These are phyloP conservation scores for Wickerhamomyces canadensis DNA, from an alignment of 805 yeast genomes.

Conservation along the genomic window DNA sequence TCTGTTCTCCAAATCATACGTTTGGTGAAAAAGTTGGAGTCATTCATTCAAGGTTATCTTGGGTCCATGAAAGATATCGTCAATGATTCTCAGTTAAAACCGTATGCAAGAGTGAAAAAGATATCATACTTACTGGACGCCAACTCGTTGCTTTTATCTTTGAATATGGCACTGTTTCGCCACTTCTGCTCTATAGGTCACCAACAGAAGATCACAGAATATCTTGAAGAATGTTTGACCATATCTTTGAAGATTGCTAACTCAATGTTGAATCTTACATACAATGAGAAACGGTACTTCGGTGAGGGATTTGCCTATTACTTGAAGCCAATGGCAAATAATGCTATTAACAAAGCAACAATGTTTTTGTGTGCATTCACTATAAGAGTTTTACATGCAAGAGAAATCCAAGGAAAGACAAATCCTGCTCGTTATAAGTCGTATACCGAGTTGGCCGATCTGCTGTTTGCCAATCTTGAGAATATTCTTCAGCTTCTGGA, in stretches of 20 bases:
- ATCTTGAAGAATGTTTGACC: slow-evolving; percentile 27
- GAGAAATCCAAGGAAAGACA: slow-evolving; percentile 2
- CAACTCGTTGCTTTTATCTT: slow-evolving; percentile 26
- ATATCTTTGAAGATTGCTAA: slow-evolving; percentile 29
- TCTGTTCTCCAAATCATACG: slow-evolving; percentile 30
- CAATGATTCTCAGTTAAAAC: slow-evolving; percentile 6
- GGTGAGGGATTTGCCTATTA: slow-evolving; percentile 37
- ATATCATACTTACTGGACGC: slow-evolving; percentile 22
- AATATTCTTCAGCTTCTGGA: slow-evolving; percentile 12
- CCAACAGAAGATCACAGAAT: slow-evolving; percentile 28
- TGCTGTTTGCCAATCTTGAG: slow-evolving; percentile 6
- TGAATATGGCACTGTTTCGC: slow-evolving; percentile 33
- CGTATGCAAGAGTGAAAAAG: slow-evolving; percentile 19
- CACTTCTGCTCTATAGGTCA: slow-evolving; percentile 32
- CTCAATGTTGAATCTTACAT: slow-evolving; percentile 27
- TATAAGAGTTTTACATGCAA: slow-evolving; percentile 17
- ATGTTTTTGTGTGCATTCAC: slow-evolving; percentile 7
- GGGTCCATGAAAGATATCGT: slow-evolving; percentile 21
- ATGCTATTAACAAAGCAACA: slow-evolving; percentile 10
- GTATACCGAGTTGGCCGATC: slow-evolving; percentile 9
- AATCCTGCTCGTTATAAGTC: slow-evolving; percentile 6
- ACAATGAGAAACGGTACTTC: slow-evolving; percentile 31
- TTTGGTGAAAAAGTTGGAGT: slow-evolving; percentile 30
- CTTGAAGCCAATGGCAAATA: slow-evolving; percentile 32
- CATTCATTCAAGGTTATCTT: slow-evolving; percentile 20